Conservation (phyloP, 345 rosid genomes). For the Syzygium jambos region DNA sequence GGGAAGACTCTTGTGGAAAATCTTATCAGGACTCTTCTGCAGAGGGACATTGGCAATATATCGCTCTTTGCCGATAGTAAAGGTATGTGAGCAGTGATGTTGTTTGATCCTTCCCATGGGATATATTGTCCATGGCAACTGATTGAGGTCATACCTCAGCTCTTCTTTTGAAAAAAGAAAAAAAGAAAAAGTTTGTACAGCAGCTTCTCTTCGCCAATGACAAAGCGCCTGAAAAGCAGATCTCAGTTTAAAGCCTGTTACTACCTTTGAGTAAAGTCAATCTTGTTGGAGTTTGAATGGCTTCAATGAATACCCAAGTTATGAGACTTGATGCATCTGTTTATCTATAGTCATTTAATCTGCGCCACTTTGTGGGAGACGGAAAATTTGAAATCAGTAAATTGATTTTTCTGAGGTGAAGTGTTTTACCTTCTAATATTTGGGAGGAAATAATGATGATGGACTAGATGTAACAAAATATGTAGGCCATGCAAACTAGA, state of each 20-base stretch:
- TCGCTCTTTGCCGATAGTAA: conserved; percentile 96
- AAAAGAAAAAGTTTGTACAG: background rate
- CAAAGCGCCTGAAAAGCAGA: background rate
- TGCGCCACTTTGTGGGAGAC: background rate
- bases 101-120: background rate
- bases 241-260: background rate
- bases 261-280: background rate
- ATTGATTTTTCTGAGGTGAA: background rate
- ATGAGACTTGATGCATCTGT: background rate
- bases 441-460: background rate
- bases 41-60: conserved; percentile 88
- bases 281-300: background rate
- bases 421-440: background rate
- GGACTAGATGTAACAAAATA: background rate
- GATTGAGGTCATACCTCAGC: background rate
- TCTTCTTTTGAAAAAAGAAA: background rate
- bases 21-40: conserved; percentile 77
- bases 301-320: background rate
- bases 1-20: conserved; percentile 92
- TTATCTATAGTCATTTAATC: background rate
- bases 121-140: background rate
- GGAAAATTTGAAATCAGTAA: background rate
- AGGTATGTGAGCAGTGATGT: conserved; percentile 32
- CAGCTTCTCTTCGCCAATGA: background rate
- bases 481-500: background rate